phyloP scores from a whole-genome alignment of 129 eudicot genomes.

The Cynara cardunculus region DNA sequence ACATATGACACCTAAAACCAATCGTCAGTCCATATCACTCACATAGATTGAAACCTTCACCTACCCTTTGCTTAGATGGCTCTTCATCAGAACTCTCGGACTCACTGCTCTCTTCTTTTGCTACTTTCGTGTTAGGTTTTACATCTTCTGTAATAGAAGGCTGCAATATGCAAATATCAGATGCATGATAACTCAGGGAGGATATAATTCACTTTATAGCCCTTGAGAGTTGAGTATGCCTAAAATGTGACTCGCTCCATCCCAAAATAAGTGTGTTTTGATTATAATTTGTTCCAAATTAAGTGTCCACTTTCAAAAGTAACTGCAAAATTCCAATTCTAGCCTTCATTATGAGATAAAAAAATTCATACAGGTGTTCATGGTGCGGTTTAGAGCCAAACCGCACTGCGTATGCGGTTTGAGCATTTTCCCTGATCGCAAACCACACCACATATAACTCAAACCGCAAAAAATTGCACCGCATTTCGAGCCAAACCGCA shows the following conservation, averaged over 20 bases:
- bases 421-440: no score
- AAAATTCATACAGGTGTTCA: no score
- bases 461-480: no score
- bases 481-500: no score
- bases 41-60: neutral
- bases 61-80: neutral
- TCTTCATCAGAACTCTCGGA: conserved; percentile 24
- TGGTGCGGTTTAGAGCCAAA: no score
- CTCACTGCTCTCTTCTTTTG: conserved; percentile 25
- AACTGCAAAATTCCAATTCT: neutral
- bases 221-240: neutral
- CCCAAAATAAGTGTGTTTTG: neutral
- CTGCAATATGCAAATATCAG: neutral
- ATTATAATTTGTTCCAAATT: no score
- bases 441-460: no score
- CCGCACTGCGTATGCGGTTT: no score
- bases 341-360: neutral
- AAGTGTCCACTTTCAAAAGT: neutral
- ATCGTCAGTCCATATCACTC: neutral
- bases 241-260: neutral
- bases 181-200: neutral
- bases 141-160: conserved; percentile 3
- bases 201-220: neutral
- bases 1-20: neutral
- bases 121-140: neutral